These are phyloP conservation scores for Polyplosphaeria fusca DNA, from an alignment of 495 filamentous ascomycete genomes.

Conservation along the genomic window DNA sequence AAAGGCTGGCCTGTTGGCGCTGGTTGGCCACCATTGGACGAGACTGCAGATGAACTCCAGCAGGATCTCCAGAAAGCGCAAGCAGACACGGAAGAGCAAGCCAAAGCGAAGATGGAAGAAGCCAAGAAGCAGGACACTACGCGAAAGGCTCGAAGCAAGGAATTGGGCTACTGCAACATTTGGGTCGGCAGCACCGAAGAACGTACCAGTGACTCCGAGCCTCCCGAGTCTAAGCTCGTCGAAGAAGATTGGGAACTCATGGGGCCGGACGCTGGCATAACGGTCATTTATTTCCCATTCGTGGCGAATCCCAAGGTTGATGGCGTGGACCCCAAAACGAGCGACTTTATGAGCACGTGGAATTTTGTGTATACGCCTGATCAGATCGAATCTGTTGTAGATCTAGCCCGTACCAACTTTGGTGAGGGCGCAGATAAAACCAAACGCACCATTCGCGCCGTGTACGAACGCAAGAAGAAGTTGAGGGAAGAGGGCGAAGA, in stretches of 20 bases:
- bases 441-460: slow-evolving; percentile 73
- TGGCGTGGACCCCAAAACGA: slow-evolving; percentile 73
- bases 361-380: slow-evolving; percentile 92
- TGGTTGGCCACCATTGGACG: slow-evolving; percentile 73
- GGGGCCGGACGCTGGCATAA: slow-evolving; percentile 75
- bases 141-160: slow-evolving; percentile 23
- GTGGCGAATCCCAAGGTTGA: slow-evolving; percentile 74
- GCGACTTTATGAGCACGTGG: slow-evolving; percentile 91
- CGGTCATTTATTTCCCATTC: slow-evolving; percentile 88
- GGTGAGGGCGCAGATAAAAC: slow-evolving; percentile 72
- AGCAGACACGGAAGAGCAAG: slow-evolving; percentile 55
- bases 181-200: slow-evolving; percentile 88
- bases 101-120: slow-evolving; percentile 59
- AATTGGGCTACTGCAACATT: slow-evolving; percentile 82
- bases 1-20: slow-evolving; percentile 90
- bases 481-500: slow-evolving; percentile 59
- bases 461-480: slow-evolving; percentile 87
- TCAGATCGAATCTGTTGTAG: slow-evolving; percentile 76
- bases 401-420: slow-evolving; percentile 83
- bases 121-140: slow-evolving; percentile 53
- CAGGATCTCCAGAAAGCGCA: slow-evolving; percentile 66
- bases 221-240: slow-evolving; percentile 61
- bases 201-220: slow-evolving; percentile 55
- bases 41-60: slow-evolving; percentile 54
- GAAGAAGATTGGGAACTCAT: slow-evolving; percentile 71